Percentiles rank a stretch among this genome's conserved stretches.
Evolutionary conservation across 148 eudicot genomes (phyloP).

Genomic region (Suaeda aralocaspica): DNA sequence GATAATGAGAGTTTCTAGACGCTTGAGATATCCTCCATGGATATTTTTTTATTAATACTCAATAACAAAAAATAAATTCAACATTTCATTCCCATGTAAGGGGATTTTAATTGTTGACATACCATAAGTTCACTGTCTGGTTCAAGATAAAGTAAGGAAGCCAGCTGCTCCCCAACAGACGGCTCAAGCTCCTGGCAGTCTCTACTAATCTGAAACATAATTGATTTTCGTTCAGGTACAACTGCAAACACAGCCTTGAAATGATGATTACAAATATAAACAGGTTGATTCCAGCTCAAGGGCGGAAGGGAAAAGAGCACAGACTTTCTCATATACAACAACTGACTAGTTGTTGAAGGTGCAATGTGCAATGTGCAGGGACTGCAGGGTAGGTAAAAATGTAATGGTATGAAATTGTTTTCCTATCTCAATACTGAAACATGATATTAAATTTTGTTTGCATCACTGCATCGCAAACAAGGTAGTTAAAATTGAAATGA

Average conservation of each 20-base stretch:
- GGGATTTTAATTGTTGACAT: constrained; percentile 15
- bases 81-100: neutral
- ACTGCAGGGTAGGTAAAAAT: too few species aligned
- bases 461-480: too few species aligned
- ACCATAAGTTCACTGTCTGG: constrained; percentile 98
- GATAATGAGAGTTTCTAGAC: neutral
- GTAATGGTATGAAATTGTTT: too few species aligned
- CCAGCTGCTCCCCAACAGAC: constrained; percentile 90
- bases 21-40: neutral
- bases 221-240: constrained; percentile 4
- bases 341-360: too few species aligned
- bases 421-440: too few species aligned
- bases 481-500: too few species aligned
- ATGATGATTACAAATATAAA: neutral
- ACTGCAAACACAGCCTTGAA: neutral
- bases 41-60: neutral
- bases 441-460: too few species aligned
- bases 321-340: too few species aligned
- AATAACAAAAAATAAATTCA: neutral
- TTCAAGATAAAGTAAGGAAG: constrained; percentile 89
- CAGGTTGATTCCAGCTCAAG: too few species aligned
- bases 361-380: too few species aligned
- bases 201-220: constrained; percentile 77
- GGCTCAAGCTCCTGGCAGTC: constrained; percentile 97
- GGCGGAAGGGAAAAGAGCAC: too few species aligned